A percentile compares a stretch with the other conserved stretches of the same genome.
phyloP scores from a whole-genome alignment of 2,329 filamentous ascomycete species.

The Trichoderma koningii region DNA sequence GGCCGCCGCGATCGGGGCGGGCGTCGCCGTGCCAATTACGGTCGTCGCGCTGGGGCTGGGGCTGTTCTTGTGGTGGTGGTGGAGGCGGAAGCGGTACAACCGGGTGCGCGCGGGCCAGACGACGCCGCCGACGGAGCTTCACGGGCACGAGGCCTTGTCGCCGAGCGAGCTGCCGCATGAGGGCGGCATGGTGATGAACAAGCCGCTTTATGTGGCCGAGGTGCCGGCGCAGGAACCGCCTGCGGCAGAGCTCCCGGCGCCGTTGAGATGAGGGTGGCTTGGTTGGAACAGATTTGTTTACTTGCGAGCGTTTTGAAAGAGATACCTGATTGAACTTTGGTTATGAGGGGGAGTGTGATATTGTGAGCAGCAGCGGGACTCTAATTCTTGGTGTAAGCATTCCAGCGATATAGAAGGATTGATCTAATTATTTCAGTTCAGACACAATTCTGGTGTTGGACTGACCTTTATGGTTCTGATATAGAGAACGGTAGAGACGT shows the following conservation, averaged over 20 bases:
- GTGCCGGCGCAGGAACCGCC: conserved; percentile 3
- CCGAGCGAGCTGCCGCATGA: not conserved
- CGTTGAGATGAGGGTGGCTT: not conserved
- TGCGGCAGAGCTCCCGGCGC: conserved; percentile 5
- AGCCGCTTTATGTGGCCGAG: not conserved
- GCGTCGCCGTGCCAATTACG: conserved; percentile 37
- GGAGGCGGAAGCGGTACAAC: conserved; percentile 30
- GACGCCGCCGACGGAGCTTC: conserved; percentile 24
- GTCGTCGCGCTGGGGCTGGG: conserved; percentile 33
- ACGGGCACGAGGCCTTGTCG: not conserved
- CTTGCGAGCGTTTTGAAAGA: not conserved
- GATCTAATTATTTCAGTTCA: not conserved
- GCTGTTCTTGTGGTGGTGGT: conserved; percentile 37
- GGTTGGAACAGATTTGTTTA: not conserved
- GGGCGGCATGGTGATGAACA: not conserved
- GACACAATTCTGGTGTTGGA: not conserved
- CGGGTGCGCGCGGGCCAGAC: not conserved
- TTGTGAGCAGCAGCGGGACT: not conserved
- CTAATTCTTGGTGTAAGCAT: not conserved
- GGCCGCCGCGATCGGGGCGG: conserved; percentile 37
- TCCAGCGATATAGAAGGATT: not conserved
- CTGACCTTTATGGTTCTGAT: no score
- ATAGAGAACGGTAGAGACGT: no score
- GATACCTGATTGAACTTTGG: not conserved
- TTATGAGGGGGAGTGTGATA: not conserved